These are phyloP conservation scores for Fusarium sp. DNA, from an alignment of 2,329 filamentous ascomycete genomes.

Conservation along the genomic window DNA sequence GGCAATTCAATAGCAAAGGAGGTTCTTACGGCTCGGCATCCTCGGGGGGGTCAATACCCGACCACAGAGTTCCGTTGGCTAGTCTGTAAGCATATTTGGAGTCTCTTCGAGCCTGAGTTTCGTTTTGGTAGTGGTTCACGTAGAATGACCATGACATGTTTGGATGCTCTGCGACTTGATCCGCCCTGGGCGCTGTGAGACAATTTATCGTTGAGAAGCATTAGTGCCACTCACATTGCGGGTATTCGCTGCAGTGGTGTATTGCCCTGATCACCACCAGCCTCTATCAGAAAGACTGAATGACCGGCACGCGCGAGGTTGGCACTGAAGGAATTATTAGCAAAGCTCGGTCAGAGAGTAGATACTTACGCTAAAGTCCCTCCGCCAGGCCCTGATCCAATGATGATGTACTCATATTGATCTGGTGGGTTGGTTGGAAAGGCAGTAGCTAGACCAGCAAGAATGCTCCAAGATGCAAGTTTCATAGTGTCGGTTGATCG, in stretches of 20 bases:
- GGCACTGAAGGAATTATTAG: slow-evolving; percentile 40
- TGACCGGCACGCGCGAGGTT: slow-evolving; percentile 65
- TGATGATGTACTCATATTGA: slow-evolving; percentile 66
- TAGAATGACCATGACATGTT: slow-evolving; percentile 65
- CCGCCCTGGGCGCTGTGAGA: not conserved
- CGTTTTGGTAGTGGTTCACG: slow-evolving; percentile 64
- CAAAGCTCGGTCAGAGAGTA: fast-evolving
- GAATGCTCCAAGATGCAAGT: not conserved
- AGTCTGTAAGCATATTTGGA: slow-evolving; percentile 36
- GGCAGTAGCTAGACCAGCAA: not conserved
- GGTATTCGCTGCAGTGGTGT: slow-evolving; percentile 6
- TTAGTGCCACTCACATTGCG: not conserved
- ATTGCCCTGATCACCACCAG: slow-evolving; percentile 62
- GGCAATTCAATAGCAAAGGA: fast-evolving
- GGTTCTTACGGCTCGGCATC: slow-evolving; percentile 32
- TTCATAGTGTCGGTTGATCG: not conserved
- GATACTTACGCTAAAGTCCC: slow-evolving; percentile 57
- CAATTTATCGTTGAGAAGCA: too few species aligned
- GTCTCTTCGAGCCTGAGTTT: slow-evolving; percentile 32
- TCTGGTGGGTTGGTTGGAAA: not conserved
- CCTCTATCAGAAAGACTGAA: slow-evolving; percentile 66
- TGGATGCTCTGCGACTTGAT: slow-evolving; percentile 15
- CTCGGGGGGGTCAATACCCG: slow-evolving; percentile 48
- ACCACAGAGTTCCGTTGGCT: slow-evolving; percentile 28
- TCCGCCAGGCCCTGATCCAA: slow-evolving; percentile 66